Evolutionary conservation across 495 filamentous ascomycete genomes (phyloP), one percentile per base, ranked within the genome.

Genomic region (Daldinia childiae): DNA sequence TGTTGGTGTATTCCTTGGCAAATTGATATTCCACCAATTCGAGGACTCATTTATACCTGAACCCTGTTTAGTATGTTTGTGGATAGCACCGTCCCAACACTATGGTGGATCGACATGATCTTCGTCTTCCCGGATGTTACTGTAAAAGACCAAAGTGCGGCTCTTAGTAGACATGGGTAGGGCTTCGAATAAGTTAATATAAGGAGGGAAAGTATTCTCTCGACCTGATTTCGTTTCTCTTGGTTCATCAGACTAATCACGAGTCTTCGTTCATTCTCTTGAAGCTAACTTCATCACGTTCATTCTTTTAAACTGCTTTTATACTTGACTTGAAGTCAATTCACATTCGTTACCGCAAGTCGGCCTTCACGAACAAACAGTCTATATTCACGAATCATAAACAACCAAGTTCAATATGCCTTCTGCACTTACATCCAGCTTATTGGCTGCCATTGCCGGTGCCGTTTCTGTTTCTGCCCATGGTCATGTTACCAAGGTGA

Each of bases 391-490:
- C 26, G 1, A 21, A 27, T 26, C 43, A 48, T 48, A 48, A 19
- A 14, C 1, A 21, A 48, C 9, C 43, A 48, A 38, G 5, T 66
- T 52, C 41, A 58, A 48, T n/a, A 66, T 66, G 64, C 15, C 55
- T 66, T 60, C 41, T 30, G 39, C 8, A 24, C 30, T 67, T 26
- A 32, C 15, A 12, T 67, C 75, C 39, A 72, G 74, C 17, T 74
- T 81, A 51, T 58, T 79, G 72, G 76, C 84, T 43, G 74, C 83
- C 67, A 78, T 90, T 68, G 82, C 83, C 56, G 82, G 83, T 69
- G 81, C 84, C 57, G 77, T 86, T 43, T 71, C 85, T 57, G 87
- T 89, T 59, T 82, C 85, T 62, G 88, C 85, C 64, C 89, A 91
- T 78, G 89, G 89, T 19, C 85, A 84, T 61, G 87, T 90, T 34